Base-by-base conservation (phyloP, 2,329 filamentous ascomycete genomes). In the Beauveria sp. region DNA sequence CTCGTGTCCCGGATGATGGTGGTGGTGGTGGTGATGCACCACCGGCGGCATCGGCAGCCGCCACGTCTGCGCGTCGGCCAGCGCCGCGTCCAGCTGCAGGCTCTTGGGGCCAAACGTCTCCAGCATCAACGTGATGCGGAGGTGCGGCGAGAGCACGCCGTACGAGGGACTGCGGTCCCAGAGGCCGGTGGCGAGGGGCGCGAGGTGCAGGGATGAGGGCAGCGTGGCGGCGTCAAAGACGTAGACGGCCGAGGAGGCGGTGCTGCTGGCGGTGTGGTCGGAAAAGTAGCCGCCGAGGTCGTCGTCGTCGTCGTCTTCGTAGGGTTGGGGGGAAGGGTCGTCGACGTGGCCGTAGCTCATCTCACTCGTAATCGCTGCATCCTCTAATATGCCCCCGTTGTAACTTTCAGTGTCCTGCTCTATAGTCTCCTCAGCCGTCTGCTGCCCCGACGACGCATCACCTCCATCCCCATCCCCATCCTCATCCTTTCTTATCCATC, bases 51-150 rank as follows among this genome's bases (percentile, higher is more conserved):
- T 59, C 56, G 56, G 56, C 31, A 59, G 34, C 20, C 56, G 56
- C 56, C 56, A 59, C 34, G 16, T 42, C 31, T 42, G 20, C 10
- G 18, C 56, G 9, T 50, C 56, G 46, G 43, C 56, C 18, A 59
- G 56, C 46, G 20, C 56, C 14, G 46, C 56, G 46, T 59, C 56
- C 14, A 59, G 56, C 46, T 59, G 56, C 56, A 59, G 46, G 46
- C 56, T 59, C 56, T 59, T 59, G 56, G 56, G 56, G 6, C 56
- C 56, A 51, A 59, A 59, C 22, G 56, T 59, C 56, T 59, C 56
- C 22, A 59, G 46, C 56, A 59, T 59, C 16, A 59, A 46, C 16
- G 45, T 59, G 22, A 59, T 12, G 56, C 56, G 56, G 16, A 59
- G 46, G 22, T 51, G 20, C 20, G 56, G 56, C 14, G 56, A 59